Conservation (phyloP, 305 asterid genomes). For the Stenogyne calaminthoides region DNA sequence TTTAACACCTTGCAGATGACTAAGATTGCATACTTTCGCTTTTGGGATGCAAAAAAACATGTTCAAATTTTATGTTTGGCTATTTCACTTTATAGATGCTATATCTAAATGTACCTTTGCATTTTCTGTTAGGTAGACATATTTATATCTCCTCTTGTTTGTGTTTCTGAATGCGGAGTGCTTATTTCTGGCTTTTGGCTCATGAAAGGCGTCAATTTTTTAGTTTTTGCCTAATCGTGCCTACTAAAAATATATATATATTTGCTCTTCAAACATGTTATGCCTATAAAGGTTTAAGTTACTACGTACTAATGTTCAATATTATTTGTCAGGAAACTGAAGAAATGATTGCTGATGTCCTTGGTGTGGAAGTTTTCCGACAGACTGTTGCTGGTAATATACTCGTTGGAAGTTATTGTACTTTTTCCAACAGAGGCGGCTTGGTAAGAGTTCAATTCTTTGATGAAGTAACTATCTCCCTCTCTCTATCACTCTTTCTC, state of each 20-base stretch:
- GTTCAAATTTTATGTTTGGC: not conserved
- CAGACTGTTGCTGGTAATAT: slow-evolving; percentile 88
- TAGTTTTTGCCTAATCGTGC: not conserved
- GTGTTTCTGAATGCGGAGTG: not conserved
- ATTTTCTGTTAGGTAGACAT: not conserved
- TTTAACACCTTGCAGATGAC: too few relatives aligned
- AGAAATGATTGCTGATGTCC: slow-evolving; percentile 89
- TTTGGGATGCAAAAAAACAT: not conserved
- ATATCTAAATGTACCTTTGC: not conserved
- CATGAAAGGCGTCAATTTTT: not conserved
- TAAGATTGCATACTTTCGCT: not conserved
- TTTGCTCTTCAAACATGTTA: not conserved
- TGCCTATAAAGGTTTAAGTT: not conserved
- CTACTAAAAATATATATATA: not conserved
- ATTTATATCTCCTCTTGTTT: not conserved
- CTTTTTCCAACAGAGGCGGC: slow-evolving; percentile 86
- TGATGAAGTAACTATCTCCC: not conserved
- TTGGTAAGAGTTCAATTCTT: slow-evolving; percentile 54
- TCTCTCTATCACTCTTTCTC: not conserved
- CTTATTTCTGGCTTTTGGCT: not conserved
- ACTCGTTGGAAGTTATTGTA: slow-evolving; percentile 82
- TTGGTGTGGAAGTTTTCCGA: slow-evolving; percentile 94
- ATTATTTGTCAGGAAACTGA: slow-evolving; percentile 72
- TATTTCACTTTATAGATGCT: not conserved
- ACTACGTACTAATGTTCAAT: slow-evolving; percentile 1